Evolutionary conservation across 768 basidiomycete species (phyloP).

Genomic region (Auricularia sp.): DNA sequence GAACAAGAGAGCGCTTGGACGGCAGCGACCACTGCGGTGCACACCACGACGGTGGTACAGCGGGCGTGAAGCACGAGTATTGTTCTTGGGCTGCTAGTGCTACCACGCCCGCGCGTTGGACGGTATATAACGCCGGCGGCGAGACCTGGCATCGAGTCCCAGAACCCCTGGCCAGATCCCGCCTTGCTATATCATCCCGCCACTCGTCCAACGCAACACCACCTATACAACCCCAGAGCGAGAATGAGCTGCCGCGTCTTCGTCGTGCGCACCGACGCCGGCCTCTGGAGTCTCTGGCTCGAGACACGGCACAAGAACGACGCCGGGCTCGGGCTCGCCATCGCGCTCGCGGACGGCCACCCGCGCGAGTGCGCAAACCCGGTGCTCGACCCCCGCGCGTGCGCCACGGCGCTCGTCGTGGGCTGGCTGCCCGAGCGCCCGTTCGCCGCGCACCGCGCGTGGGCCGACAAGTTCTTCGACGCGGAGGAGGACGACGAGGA

Average conservation of each 20-base stretch:
- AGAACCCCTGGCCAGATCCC: not conserved
- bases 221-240: not conserved
- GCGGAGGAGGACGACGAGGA: not conserved
- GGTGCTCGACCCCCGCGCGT: not conserved
- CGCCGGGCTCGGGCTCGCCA: not conserved
- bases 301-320: not conserved
- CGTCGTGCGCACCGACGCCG: not conserved
- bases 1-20: too few relatives aligned
- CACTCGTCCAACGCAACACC: not conserved
- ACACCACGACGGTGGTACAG: too few relatives aligned
- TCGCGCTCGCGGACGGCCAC: not conserved
- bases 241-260: not conserved
- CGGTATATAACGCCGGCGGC: too few relatives aligned
- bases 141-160: too few relatives aligned
- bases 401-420: not conserved
- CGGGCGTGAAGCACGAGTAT: too few relatives aligned
- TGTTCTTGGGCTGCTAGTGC: too few relatives aligned
- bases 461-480: not conserved
- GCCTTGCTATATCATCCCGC: not conserved
- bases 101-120: too few relatives aligned
- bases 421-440: not conserved
- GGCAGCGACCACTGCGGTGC: too few relatives aligned
- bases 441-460: not conserved
- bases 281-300: not conserved
- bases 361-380: not conserved